phyloP scores from a whole-genome alignment of 2,329 filamentous ascomycete genomes.

The Pezicula rhizophila region DNA sequence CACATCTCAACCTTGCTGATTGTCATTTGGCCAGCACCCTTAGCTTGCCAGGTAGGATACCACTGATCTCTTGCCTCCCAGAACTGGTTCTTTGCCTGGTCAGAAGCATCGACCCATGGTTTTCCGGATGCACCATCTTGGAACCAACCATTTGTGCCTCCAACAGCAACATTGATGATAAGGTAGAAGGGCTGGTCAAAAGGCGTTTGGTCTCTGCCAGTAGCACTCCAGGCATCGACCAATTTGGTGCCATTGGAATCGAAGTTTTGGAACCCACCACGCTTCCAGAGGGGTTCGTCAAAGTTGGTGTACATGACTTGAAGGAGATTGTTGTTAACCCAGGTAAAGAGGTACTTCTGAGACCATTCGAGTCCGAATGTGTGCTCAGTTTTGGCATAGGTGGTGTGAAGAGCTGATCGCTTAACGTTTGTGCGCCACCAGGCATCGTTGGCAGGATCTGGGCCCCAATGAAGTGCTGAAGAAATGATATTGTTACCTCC shows the following conservation, averaged over 20 bases:
- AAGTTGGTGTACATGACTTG: conserved; percentile 79
- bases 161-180: conserved; percentile 70
- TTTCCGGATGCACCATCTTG: conserved; percentile 65
- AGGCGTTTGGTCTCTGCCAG: conserved; percentile 56
- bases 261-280: conserved; percentile 60
- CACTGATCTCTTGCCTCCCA: conserved; percentile 63
- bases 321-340: conserved; percentile 72
- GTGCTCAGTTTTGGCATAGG: conserved; percentile 64
- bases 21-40: conserved; percentile 55
- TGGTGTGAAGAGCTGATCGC: conserved; percentile 66
- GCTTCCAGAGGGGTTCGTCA: conserved; percentile 59
- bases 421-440: conserved; percentile 84
- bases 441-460: conserved; percentile 62
- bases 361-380: conserved; percentile 82
- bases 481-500: conserved; percentile 78
- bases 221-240: conserved; percentile 56
- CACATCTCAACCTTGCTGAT: conserved; percentile 65
- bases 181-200: conserved; percentile 75
- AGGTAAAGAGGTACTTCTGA: conserved; percentile 82
- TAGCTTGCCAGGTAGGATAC: conserved; percentile 63
- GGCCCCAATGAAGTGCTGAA: conserved; percentile 78
- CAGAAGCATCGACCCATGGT: conserved; percentile 69
- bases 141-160: conserved; percentile 80
- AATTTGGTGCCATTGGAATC: conserved; percentile 61
- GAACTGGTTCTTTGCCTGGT: conserved; percentile 67